A percentile compares a stretch with the other conserved stretches of the same genome.
Evolutionary conservation across 2,329 filamentous ascomycete genomes (phyloP).

Genomic region (Arthrobotrys sinensis): DNA sequence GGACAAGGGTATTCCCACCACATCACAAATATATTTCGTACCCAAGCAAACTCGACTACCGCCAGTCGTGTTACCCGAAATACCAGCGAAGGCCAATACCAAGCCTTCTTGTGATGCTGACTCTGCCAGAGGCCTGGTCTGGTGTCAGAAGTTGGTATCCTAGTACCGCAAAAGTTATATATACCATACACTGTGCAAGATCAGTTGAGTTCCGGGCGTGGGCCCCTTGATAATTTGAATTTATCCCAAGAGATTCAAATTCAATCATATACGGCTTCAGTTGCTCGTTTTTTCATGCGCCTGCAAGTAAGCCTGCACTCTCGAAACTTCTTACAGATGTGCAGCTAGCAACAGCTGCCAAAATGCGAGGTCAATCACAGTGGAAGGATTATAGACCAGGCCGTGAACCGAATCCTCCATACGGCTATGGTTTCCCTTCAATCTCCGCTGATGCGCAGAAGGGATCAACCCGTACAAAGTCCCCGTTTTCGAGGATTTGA

Average conservation of each 20-base stretch:
- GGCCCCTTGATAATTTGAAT: conserved; percentile 35
- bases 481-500: conserved; percentile 32
- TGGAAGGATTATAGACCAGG: conserved; percentile 31
- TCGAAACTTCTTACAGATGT: conserved; percentile 4
- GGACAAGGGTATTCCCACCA: conserved; percentile 45
- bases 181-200: conserved; percentile 24
- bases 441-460: conserved; percentile 1
- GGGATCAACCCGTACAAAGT: conserved; percentile 22
- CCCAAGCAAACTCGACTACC: conserved; percentile 7
- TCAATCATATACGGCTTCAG: conserved; percentile 26
- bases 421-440: conserved; percentile 29
- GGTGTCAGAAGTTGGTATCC: conserved; percentile 19
- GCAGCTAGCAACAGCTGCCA: not conserved
- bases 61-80: conserved; percentile 20
- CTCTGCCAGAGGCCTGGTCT: not conserved
- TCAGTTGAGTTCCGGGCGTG: conserved; percentile 20
- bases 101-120: conserved; percentile 31
- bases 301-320: conserved; percentile 35
- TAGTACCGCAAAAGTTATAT: conserved; percentile 33
- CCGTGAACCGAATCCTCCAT: conserved; percentile 21
- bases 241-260: conserved; percentile 10
- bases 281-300: conserved; percentile 23
- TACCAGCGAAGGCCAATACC: conserved; percentile 10
- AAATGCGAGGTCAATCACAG: conserved; percentile 9
- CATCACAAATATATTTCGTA: conserved; percentile 54